Evolutionary conservation across 2,329 filamentous ascomycete genomes (phyloP).

Genomic region (Fusarium neocosmosporiellum): DNA sequence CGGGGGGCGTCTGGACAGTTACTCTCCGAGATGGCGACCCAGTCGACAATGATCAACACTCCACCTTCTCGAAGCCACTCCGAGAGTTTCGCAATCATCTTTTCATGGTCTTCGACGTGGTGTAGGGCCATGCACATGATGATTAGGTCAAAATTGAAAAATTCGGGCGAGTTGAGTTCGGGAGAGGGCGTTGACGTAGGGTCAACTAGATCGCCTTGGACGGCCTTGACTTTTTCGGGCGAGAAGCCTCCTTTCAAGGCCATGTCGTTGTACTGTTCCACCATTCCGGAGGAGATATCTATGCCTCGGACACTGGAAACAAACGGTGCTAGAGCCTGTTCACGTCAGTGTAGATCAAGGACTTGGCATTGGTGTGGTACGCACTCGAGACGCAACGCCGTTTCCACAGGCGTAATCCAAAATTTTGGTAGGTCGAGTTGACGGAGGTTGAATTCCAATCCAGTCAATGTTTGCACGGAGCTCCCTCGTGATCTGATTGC

Average conservation of each 20-base stretch:
- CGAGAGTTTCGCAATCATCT: constrained; percentile 44
- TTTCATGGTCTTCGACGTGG: constrained; percentile 46
- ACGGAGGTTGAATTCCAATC: constrained; percentile 35
- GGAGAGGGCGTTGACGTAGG: constrained; percentile 32
- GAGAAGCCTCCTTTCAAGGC: constrained; percentile 39
- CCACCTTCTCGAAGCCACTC: constrained; percentile 46
- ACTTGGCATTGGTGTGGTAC: neutral
- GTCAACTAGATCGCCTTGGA: constrained; percentile 46
- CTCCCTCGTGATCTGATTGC: constrained; percentile 41
- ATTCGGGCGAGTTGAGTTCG: constrained; percentile 34
- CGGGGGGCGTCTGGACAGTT: constrained; percentile 4
- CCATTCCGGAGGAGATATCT: constrained; percentile 50
- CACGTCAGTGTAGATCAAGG: constrained; percentile 2
- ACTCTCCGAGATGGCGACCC: constrained; percentile 34
- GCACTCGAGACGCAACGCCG: constrained; percentile 45
- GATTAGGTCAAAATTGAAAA: constrained; percentile 46
- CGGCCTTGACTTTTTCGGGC: constrained; percentile 43
- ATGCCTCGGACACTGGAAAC: constrained; percentile 47
- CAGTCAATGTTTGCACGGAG: constrained; percentile 41
- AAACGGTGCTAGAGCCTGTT: constrained; percentile 47
- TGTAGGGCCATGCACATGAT: constrained; percentile 52
- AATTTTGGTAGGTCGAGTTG: constrained; percentile 29
- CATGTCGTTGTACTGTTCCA: constrained; percentile 46
- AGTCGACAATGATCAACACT: constrained; percentile 49
- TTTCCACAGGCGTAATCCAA: constrained; percentile 49